Evolutionary conservation across 495 filamentous ascomycete species (phyloP).

Genomic region (Chaetomium fimeti): DNA sequence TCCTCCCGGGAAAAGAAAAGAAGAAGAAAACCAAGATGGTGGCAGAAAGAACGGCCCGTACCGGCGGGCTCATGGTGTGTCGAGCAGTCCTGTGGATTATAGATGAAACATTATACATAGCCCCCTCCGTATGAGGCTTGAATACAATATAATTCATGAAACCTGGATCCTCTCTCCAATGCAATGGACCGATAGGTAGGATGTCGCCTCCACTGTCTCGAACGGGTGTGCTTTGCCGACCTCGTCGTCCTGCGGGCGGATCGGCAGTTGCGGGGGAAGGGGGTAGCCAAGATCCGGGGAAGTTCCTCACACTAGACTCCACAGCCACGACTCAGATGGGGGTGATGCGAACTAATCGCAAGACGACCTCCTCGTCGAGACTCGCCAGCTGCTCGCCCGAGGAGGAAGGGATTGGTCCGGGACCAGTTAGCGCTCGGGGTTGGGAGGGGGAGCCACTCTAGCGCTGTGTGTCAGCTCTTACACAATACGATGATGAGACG

Average conservation of each 20-base stretch:
- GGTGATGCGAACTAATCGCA: background rate
- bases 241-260: background rate
- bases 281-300: conserved; percentile 6
- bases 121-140: background rate
- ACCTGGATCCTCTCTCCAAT: background rate
- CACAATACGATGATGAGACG: background rate
- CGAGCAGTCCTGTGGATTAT: background rate
- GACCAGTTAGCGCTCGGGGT: background rate
- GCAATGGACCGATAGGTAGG: background rate
- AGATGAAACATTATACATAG: conserved; percentile 1
- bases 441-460: no score
- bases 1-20: conserved; percentile 13
- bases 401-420: background rate
- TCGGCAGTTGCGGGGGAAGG: conserved; percentile 7
- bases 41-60: background rate
- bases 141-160: background rate
- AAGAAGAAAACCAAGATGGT: conserved; percentile 1
- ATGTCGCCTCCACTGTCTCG: background rate
- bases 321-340: background rate
- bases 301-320: background rate
- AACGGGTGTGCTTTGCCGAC: conserved; percentile 10
- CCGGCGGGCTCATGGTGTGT: background rate
- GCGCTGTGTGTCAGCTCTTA: background rate
- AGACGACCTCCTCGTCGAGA: background rate
- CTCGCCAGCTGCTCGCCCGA: background rate